Percentiles rank a stretch among this genome's conserved stretches.
Conservation (phyloP, 768 basidiomycete genomes). For the Suillus spraguei region DNA sequence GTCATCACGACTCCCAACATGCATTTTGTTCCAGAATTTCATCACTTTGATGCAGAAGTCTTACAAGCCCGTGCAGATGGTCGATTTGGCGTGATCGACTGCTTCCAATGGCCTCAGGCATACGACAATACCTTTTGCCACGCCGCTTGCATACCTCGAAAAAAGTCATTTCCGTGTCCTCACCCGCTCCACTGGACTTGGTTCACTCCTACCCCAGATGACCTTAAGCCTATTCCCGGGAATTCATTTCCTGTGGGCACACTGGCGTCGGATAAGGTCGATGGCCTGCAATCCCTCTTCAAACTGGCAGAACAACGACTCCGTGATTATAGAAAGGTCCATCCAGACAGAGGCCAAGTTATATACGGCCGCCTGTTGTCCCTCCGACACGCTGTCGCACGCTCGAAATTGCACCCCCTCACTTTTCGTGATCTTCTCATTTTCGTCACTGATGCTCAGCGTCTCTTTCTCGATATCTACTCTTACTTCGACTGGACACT, state of each 20-base stretch:
- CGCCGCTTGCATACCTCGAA: neutral
- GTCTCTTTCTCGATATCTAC: conserved; percentile 7
- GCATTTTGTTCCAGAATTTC: neutral
- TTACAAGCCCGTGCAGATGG: neutral
- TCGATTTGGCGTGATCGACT: neutral
- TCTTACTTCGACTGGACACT: conserved; percentile 8
- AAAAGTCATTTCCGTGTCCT: conserved; percentile 7
- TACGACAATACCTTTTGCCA: neutral
- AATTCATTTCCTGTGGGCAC: conserved; percentile 8
- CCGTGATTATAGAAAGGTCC: neutral
- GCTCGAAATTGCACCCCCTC: conserved; percentile 8
- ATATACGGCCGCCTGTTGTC: neutral
- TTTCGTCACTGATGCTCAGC: conserved; percentile 14
- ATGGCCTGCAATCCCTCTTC: neutral
- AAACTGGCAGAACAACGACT: neutral
- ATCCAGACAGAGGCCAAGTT: conserved; percentile 5
- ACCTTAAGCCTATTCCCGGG: neutral
- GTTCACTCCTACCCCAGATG: conserved; percentile 3
- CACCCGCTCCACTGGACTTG: conserved; percentile 8
- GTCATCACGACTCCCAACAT: conserved; percentile 7
- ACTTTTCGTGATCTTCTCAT: conserved; percentile 3
- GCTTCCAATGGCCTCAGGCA: conserved; percentile 11
- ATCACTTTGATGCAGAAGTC: neutral
- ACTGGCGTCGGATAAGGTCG: conserved; percentile 1
- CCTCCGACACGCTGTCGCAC: neutral